Evolutionary conservation across 2,329 filamentous ascomycete genomes (phyloP), one percentile per base, ranked within the genome.

Genomic region (Fusarium tupiense): DNA sequence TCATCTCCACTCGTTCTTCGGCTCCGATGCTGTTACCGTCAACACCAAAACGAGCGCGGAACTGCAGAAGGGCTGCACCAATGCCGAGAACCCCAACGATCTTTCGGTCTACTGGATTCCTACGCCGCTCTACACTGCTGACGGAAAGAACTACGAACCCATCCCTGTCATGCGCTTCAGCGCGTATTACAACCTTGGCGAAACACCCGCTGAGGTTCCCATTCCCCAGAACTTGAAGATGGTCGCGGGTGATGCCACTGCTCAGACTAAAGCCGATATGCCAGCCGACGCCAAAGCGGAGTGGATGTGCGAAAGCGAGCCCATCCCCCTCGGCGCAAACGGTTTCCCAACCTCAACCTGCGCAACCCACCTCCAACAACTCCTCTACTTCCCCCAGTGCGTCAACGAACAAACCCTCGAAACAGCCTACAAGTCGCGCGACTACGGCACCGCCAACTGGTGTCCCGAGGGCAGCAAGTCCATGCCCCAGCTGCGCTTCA

Each of bases 401-500:
- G 76, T 77, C 63, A 75, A 77, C 67, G 52, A 68, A 26, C 24
- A 75, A 14, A 74, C 76, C 4, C 76, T 77, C 43, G 72, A 77
- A 52, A 69, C 63, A 3, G 73, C 60, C 26, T 77, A 77, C 65
- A 77, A 77, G 63, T 65, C 59, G 1, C 64, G 73, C n/a, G 44
- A 52, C 46, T 35, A 69, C 38, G 69, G 72, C 16, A 76, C 74
- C 2, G 5, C 35, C 8, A 83, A 84, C 71, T 77, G 77, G 40
- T 87, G 85, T 69, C 85, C 85, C 3, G 67, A 73, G 17, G 83
- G 82, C 67, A 86, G 83, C 81, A 85, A 85, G 75, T 79, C 81
- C 10, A 86, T 87, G 80, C 84, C 85, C 8, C 84, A 85, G 73
- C 82, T 87, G 13, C 83, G 85, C 56, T 86, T 86, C 80, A 84